Evolutionary conservation across 108 stramenopile species (phyloP), one percentile per base, ranked within the genome.

Genomic region (Nitzschia sp.): DNA sequence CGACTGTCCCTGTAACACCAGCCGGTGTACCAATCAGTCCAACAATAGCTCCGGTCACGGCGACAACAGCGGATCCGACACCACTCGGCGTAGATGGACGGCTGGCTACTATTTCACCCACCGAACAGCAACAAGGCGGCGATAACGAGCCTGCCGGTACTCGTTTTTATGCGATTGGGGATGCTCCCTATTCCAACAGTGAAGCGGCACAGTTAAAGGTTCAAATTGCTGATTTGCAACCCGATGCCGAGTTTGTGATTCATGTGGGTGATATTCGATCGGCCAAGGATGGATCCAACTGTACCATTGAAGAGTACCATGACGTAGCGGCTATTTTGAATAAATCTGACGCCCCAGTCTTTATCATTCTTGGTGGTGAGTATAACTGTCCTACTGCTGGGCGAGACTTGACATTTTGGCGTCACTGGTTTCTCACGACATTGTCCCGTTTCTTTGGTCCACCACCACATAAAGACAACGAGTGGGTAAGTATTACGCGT

Each of bases 191-290:
- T 33, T 46, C 34, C 2, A 30, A 29, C 1, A 18, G 17, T 8
- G 71, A 79, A 46, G 48, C 29, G 25, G 24, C 23, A 1, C 45
- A 71, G 42, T 23, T 79, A 8, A 19, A 33, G 13, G 53, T 35
- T 6, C 72, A 68, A 34, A 72, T 79, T 9, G 25, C 30, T 3
- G 28, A 51, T 24, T 18, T 79, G 33, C 84, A 85, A 1, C 27
- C 42, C 0, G 84, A 86, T 57, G 85, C 76, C 4, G 87, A 91
- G 25, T 91, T 91, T 61, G 55, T 86, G 11, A 63, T 91, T 58
- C 86, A 91, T 74, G 48, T 91, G 13, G 90, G 90, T 2, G 87
- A 91, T 72, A 82, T 83, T 64, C 87, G 84, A 31, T 54, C 57
- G 5, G 80, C 70, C 29, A 36, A 21, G 19, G 54, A 46, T 11